Evolutionary conservation across 169 alveolate species (phyloP), one percentile per base, ranked within the genome.

Genomic region (Eimeria sp.): DNA sequence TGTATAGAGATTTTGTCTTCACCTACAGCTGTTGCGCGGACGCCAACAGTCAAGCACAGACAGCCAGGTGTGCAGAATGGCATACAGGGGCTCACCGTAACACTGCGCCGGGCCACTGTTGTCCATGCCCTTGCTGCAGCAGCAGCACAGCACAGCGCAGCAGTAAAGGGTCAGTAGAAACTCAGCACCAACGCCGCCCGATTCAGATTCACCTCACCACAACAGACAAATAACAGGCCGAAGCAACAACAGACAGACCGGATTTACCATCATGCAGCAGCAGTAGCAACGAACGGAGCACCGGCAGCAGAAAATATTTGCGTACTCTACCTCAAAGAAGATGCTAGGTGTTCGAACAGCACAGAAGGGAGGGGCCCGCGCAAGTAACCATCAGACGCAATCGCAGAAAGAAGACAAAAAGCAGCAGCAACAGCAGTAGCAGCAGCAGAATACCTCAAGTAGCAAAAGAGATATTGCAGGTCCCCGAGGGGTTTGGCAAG

Each of bases 401-500:
- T 30, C 76, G 45, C 25, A 27, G 27, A 9, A 67, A 22, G 27
- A 27, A 27, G 16, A 67, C 76, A 20, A 67, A 16, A 22, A 18
- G 49, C 61, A n/a, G 67, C 94, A 1, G 70, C 98, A 75, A 95
- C 61, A 54, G 61, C 61, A 54, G 97, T 96, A 54, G 61, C 61
- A 54, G 4, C 61, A 54, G 61, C 61, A 54, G 61, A 7, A 14
- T 54, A 54, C 61, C 96, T n/a, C 51, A 96, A 89, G 91, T 95
- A 98, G 94, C 98, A 96, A 51, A 96, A 51, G 34, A 97, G 94
- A 65, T 97, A 97, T 80, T 98, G 98, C 65, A 98, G 92, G 75
- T 98, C 98, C 25, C 97, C 97, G 58, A 98, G 96, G n/a, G 98
- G 98, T 83, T 97, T 98, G 45, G 98, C 96, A 43, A 98, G 93